Base-by-base conservation (phyloP, 495 filamentous ascomycete species). In the Hyphodiscus hymeniophilus region DNA sequence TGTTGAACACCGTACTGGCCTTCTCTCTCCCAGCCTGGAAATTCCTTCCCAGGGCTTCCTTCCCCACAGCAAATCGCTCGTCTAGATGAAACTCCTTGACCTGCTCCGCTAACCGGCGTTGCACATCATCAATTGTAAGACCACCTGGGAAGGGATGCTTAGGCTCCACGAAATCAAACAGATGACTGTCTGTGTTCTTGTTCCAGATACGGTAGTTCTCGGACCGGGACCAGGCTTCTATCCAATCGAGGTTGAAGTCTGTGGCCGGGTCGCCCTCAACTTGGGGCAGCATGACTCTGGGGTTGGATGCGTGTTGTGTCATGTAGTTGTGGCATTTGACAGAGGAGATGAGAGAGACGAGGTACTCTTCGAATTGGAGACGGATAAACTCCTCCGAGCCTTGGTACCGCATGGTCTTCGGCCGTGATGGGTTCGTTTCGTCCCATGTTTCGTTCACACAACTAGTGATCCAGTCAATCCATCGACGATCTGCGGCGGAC, bases 311-410 rank as follows among this genome's bases (percentile, higher is more conserved):
- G 59, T 86, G 70, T 33, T 73, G 66, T 49, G 69, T 65, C 34
- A 95, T 73, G 57, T 91, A 87, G 51, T 83, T 76, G 58, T 85
- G 89, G 62, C 94, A 96, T 59, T 96, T 95, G 54, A 87, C 83
- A 6, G 85, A 76, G 0, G 94, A 86, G 36, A 96, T 77, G 45
- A 98, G 74, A 1, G 91, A 89, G 6, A 97, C 73, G 15, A 97
- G 73, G 58, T 98, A 98, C 61, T 97, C 94, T 69, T 98, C 92
- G 50, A 98, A 98, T 57, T 98, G 92, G 6, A 97, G 77, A 16
- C 92, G 79, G 58, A 98, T 97, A 62, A 96, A 97, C 60, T 97
- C 94, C 68, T 98, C 92, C 50, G 90, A 95, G 42, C 92, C 92
- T 56, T 88, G 84, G 60, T 95, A 98, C 15, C 90, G 91, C 71